A percentile compares a stretch with the other conserved stretches of the same genome.
These are phyloP conservation scores for Capsicum chinense DNA, from an alignment of 257 asterid genomes.

Conservation along the genomic window DNA sequence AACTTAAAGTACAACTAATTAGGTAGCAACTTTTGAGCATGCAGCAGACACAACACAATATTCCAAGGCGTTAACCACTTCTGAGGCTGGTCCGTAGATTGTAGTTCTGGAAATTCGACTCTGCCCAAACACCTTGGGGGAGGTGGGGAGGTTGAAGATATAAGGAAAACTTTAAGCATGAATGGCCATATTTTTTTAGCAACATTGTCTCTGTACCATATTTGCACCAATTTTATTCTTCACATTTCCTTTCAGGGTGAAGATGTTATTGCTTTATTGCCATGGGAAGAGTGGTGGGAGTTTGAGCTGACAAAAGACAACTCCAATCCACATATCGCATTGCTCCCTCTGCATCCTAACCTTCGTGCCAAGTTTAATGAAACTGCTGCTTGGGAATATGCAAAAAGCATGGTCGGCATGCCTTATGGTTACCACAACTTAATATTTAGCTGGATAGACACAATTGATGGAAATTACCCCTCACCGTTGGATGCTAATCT, in stretches of 20 bases:
- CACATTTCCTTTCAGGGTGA: conserved; percentile 58
- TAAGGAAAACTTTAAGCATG: conserved; percentile 14
- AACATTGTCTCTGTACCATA: not conserved
- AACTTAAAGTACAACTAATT: not conserved
- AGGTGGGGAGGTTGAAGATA: not conserved
- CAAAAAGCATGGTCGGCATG: conserved; percentile 70
- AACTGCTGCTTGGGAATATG: conserved; percentile 95
- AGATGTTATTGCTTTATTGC: conserved; percentile 74
- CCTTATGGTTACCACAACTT: conserved; percentile 95
- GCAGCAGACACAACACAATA: not conserved
- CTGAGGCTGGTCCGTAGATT: not conserved
- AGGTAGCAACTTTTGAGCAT: conserved; percentile 8
- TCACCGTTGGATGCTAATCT: conserved; percentile 86
- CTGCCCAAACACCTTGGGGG: not conserved
- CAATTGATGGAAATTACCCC: conserved; percentile 75
- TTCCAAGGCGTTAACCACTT: not conserved
- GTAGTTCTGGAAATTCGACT: conserved; percentile 1
- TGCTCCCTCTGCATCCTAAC: conserved; percentile 82
- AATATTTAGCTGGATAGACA: conserved; percentile 96
- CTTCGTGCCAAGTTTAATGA: conserved; percentile 80
- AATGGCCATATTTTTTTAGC: not conserved
- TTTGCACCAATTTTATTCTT: conserved; percentile 17
- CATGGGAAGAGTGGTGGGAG: conserved; percentile 99
- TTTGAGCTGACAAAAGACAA: conserved; percentile 79
- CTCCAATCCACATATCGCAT: conserved; percentile 84